These are phyloP conservation scores for Aquanectria penicillioides DNA, from an alignment of 2,329 filamentous ascomycete genomes.

Conservation along the genomic window DNA sequence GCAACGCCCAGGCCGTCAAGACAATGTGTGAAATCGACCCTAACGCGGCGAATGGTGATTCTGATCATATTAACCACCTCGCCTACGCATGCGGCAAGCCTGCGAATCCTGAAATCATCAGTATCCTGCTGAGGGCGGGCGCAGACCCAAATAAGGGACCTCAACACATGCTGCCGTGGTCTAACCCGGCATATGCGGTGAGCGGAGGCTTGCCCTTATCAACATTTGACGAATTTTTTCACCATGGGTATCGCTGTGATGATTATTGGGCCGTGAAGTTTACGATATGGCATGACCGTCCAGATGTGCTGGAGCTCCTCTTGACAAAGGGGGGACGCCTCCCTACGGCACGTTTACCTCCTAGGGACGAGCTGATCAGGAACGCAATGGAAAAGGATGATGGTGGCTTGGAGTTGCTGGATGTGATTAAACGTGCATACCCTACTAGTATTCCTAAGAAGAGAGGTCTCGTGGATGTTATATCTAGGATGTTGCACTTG, in stretches of 20 bases:
- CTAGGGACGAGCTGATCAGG: background rate
- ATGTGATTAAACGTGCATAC: background rate
- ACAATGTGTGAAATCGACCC: conserved; percentile 11
- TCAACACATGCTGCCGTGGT: background rate
- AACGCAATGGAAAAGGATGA: background rate
- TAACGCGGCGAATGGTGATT: background rate
- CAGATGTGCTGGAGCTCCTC: background rate
- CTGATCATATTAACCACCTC: background rate
- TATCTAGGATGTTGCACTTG: background rate
- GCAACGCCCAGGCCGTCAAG: conserved; percentile 6
- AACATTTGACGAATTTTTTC: background rate
- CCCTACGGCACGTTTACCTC: background rate
- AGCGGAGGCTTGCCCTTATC: background rate
- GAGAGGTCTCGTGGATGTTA: background rate
- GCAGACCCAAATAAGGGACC: conserved; percentile 1
- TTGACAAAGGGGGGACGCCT: background rate
- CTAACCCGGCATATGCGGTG: background rate
- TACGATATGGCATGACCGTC: background rate
- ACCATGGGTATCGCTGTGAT: background rate
- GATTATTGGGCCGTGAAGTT: background rate
- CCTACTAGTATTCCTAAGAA: background rate
- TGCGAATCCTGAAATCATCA: background rate
- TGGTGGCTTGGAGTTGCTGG: background rate
- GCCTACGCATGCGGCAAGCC: background rate
- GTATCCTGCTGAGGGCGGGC: background rate